A percentile compares a stretch with the other conserved stretches of the same genome.
These are phyloP conservation scores for Alternaria burnsii DNA, from an alignment of 2,329 filamentous ascomycete species.

Conservation along the genomic window DNA sequence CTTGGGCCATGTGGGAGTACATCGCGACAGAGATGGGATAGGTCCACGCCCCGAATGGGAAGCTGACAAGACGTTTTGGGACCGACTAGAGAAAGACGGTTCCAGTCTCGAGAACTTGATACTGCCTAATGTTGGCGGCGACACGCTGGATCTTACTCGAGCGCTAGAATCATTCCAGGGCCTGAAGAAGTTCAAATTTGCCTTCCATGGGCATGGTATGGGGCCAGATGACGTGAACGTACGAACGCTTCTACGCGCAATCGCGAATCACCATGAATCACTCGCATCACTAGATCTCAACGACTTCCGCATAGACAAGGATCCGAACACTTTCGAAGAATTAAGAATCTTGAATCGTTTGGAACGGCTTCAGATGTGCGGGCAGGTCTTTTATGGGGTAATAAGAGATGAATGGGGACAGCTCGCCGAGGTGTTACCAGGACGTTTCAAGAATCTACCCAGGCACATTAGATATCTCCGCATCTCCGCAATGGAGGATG, in stretches of 20 bases:
- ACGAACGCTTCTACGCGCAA: neutral
- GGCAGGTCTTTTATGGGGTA: neutral
- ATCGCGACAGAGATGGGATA: neutral
- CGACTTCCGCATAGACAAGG: neutral
- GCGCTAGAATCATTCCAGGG: neutral
- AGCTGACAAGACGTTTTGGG: neutral
- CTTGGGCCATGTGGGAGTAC: neutral
- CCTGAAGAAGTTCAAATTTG: constrained; percentile 10
- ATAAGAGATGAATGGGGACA: too few species aligned
- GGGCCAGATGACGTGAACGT: neutral
- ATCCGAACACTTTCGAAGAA: neutral
- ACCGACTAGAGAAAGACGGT: constrained; percentile 5
- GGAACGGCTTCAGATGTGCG: neutral
- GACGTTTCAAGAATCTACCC: constrained; percentile 6
- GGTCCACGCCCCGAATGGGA: neutral
- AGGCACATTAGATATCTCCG: constrained; percentile 1
- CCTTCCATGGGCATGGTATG: neutral
- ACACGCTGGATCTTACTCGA: neutral
- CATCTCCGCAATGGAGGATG: neutral
- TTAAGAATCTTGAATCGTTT: neutral
- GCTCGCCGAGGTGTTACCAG: neutral
- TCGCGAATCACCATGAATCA: constrained; percentile 4
- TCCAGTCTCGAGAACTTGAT: constrained; percentile 9
- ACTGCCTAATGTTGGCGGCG: neutral
- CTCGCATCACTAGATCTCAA: constrained; percentile 1